Percentiles rank a stretch among this genome's conserved stretches.
phyloP scores from a whole-genome alignment of 192 early-diverging fungal genomes.

The Linnemannia hyalina region DNA sequence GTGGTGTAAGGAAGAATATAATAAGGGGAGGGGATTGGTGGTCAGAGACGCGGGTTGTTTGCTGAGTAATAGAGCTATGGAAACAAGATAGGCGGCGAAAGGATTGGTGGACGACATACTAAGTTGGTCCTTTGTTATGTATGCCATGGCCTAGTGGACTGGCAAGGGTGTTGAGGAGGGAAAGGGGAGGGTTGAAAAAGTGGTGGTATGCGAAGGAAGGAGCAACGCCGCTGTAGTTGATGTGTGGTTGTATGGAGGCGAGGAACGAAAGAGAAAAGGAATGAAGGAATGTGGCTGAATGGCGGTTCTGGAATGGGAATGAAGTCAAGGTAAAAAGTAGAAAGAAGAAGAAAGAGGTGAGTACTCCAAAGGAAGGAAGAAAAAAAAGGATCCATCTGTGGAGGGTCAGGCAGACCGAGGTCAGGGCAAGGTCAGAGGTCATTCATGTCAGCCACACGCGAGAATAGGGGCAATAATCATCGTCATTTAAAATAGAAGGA shows the following conservation, averaged over 20 bases:
- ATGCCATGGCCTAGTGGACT: conserved; percentile 18
- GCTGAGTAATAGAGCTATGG: not conserved
- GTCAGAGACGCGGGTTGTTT: not conserved
- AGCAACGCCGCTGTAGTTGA: not conserved
- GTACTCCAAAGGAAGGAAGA: not conserved
- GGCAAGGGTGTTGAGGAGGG: not conserved
- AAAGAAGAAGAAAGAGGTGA: not conserved
- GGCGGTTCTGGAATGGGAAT: conserved; percentile 2
- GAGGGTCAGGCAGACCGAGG: not conserved
- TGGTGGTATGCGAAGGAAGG: not conserved
- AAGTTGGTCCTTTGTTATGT: conserved; percentile 47
- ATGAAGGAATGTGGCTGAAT: conserved; percentile 1
- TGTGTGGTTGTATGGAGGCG: not conserved
- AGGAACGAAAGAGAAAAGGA: not conserved
- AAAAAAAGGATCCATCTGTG: not conserved
- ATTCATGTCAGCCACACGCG: not conserved
- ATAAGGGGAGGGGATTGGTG: not conserved
- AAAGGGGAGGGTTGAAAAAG: not conserved
- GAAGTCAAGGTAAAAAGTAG: not conserved
- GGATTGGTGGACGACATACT: conserved; percentile 18
- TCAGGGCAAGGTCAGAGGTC: conserved; percentile 2
- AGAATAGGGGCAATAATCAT: conserved; percentile 1
- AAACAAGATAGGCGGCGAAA: not conserved
- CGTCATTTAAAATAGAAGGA: not conserved
- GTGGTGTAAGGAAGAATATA: not conserved